A percentile compares a stretch with the other conserved stretches of the same genome.
Conservation (phyloP, 345 rosid species). For the Boechera stricta region DNA sequence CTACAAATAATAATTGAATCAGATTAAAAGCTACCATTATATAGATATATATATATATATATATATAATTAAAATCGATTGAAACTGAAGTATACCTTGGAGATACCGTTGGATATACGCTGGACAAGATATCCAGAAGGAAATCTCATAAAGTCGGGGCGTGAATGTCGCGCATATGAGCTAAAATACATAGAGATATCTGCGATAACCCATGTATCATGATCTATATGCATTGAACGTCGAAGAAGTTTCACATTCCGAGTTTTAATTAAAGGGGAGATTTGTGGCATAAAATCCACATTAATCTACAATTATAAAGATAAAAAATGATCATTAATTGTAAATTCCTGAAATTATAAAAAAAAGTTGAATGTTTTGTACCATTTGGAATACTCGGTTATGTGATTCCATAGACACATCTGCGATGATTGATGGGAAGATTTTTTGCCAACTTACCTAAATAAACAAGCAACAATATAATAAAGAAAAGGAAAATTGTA, state of each 20-base stretch:
- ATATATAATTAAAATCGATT: neutral
- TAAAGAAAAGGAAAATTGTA: neutral
- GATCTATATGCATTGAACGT: constrained; percentile 56
- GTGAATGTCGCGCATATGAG: constrained; percentile 40
- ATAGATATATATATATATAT: neutral
- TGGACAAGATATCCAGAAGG: constrained; percentile 75
- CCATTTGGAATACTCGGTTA: neutral
- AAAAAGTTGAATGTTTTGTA: neutral
- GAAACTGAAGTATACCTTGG: constrained; percentile 51
- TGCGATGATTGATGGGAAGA: constrained; percentile 58
- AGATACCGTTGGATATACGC: constrained; percentile 55
- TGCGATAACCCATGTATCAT: constrained; percentile 66
- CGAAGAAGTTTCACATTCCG: constrained; percentile 61
- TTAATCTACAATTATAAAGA: constrained; percentile 47
- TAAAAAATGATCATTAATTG: neutral
- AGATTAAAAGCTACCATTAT: neutral
- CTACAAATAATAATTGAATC: constrained; percentile 38
- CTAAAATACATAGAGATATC: constrained; percentile 56
- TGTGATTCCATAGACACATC: neutral
- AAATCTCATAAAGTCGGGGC: constrained; percentile 51
- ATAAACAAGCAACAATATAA: neutral
- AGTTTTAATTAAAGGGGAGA: constrained; percentile 54
- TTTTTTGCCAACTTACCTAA: constrained; percentile 60
- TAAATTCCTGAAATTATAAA: neutral
- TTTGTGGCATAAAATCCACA: constrained; percentile 58